Evolutionary conservation across 768 basidiomycete species (phyloP), one percentile per base, ranked within the genome.

Genomic region (Pleurotus tuoliensis): DNA sequence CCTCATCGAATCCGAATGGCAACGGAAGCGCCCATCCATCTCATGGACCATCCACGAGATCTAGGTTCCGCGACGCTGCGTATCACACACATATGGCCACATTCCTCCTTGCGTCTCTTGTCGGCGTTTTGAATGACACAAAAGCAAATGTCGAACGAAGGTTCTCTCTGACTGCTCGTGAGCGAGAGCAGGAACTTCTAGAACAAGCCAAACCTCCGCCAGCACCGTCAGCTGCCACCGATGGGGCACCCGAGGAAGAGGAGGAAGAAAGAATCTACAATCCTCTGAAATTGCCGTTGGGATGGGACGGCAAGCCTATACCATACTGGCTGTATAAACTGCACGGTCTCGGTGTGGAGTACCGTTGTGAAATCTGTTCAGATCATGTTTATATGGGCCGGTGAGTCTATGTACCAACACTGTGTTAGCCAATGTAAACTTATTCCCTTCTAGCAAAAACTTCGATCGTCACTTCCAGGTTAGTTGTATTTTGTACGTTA

Each of bases 261-360:
- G 94, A 93, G 62, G 94, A 98, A 64, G 96, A 94, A 65, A 84
- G 92, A 62, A 94, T 99, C 34, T 99, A 98, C 73, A 99, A 99
- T 63, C 97, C 97, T 46, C 82, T 98, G 49, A 98, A 98, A 73
- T 76, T 98, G 41, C 97, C 97, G 12, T 79, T 98, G 18, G 94
- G 94, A 4, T 98, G 94, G 94, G 97, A 99, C 66, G 95, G 96
- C 30, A 98, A 98, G 67, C 97, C 97, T 16, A 99, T 99, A 65
- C 97, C 97, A 34, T 98, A 96, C 67, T 98, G 95, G 95, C 64
- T 99, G 54, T 99, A 95, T 76, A 98, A 98, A 72, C 75, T 99
- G 38, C 97, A 99, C 67, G 97, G 97, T 7, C 79, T 98, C 38
- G 97, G 97, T n/a, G 94, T 97, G 25, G 93, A 96, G 70, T 99